These are phyloP conservation scores for Rossbeevera mucosa DNA, from an alignment of 768 basidiomycete species.

Conservation along the genomic window DNA sequence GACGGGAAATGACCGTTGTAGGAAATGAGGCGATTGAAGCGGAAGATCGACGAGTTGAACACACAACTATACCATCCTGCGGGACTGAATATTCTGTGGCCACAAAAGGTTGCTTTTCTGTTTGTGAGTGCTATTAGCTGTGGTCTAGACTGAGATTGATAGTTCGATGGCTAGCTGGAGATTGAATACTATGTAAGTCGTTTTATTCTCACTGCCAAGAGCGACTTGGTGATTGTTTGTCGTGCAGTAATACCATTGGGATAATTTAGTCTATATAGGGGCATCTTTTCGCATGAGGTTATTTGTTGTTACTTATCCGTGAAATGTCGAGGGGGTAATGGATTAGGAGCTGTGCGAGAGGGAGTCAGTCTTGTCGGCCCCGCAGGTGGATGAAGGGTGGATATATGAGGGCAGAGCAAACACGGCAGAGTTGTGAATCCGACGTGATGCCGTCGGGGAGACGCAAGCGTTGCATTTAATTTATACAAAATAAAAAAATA, in stretches of 20 bases:
- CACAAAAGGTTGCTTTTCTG: constrained; percentile 78
- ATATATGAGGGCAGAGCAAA: background rate
- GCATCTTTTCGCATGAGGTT: constrained; percentile 9
- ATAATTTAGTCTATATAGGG: constrained; percentile 15
- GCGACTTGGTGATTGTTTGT: background rate
- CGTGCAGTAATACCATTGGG: constrained; percentile 18
- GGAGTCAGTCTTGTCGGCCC: background rate
- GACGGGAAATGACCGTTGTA: constrained; percentile 27
- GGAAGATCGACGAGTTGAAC: constrained; percentile 66
- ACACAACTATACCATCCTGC: constrained; percentile 71
- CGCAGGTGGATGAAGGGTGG: background rate
- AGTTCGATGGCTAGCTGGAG: constrained; percentile 61
- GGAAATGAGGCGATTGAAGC: constrained; percentile 73
- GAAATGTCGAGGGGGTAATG: too few species aligned
- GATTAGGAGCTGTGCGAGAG: background rate
- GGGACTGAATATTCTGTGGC: constrained; percentile 86
- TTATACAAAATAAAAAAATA: constrained; percentile 6
- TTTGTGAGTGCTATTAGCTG: constrained; percentile 62
- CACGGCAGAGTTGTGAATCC: background rate
- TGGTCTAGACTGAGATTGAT: background rate
- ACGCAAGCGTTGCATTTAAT: constrained; percentile 11
- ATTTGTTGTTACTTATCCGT: too few species aligned
- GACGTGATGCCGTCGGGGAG: constrained; percentile 7
- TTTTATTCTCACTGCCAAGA: background rate
- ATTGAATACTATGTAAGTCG: constrained; percentile 86